Conservation (phyloP, 495 filamentous ascomycete species). For the Chaetomium tenue region DNA sequence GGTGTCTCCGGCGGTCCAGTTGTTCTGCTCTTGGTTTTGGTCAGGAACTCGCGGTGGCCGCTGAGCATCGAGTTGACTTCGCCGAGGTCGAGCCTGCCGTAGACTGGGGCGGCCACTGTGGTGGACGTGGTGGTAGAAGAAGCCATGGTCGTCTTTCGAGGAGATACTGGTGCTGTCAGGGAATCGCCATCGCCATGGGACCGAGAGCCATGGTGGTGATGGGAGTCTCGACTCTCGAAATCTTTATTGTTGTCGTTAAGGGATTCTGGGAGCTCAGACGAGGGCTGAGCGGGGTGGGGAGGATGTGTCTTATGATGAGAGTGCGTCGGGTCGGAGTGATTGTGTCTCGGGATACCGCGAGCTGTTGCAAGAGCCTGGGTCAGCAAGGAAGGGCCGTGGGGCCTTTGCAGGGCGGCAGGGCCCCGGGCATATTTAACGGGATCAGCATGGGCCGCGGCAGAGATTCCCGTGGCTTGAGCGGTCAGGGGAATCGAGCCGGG, state of each 20-base stretch:
- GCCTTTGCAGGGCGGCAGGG: slow-evolving; percentile 41
- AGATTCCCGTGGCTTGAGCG: slow-evolving; percentile 28
- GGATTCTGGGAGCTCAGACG: slow-evolving; percentile 19
- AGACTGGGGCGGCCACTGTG: slow-evolving; percentile 23
- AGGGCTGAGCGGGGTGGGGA: slow-evolving; percentile 18
- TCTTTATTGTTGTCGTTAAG: slow-evolving; percentile 26
- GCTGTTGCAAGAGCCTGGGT: slow-evolving; percentile 54
- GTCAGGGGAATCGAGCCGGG: slow-evolving; percentile 31
- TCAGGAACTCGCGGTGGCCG: slow-evolving; percentile 39
- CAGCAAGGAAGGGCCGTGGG: slow-evolving; percentile 49
- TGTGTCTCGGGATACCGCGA: slow-evolving; percentile 44
- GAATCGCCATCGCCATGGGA: slow-evolving; percentile 32
- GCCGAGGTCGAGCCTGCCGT: slow-evolving; percentile 32
- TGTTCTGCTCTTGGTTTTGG: slow-evolving; percentile 35
- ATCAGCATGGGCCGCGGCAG: slow-evolving; percentile 38
- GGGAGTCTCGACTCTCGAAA: slow-evolving; percentile 27
- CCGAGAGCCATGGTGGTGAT: slow-evolving; percentile 37
- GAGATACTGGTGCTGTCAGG: slow-evolving; percentile 36
- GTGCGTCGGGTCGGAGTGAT: slow-evolving; percentile 32
- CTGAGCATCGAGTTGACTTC: slow-evolving; percentile 41
- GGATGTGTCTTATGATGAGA: slow-evolving; percentile 21
- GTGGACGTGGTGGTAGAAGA: slow-evolving; percentile 27
- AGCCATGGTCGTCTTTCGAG: slow-evolving; percentile 28
- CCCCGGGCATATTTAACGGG: slow-evolving; percentile 49
- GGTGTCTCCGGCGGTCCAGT: slow-evolving; percentile 44